Evolutionary conservation across 2,329 filamentous ascomycete genomes (phyloP), one percentile per base, ranked within the genome.

Genomic region (Fusarium sp.): DNA sequence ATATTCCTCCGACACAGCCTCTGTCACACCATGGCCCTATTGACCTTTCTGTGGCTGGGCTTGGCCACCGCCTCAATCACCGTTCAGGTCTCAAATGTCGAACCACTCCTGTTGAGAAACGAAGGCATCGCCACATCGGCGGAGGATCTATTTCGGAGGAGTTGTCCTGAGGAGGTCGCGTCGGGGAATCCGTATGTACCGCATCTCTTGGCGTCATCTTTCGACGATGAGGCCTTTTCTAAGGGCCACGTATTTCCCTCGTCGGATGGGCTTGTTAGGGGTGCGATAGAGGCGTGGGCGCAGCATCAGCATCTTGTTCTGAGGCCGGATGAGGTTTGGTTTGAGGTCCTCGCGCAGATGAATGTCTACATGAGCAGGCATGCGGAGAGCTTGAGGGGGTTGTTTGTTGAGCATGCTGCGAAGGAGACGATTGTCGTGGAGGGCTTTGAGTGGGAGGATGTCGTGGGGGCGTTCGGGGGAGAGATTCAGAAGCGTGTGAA

Each of bases 251-350:
- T 77, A 6, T 78, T 71, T 23, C 69, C 77, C 2, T 78, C 76
- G 2, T 79, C 77, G 0, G 76, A 72, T 58, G 81, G 82, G 25
- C 79, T 86, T 64, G 76, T 85, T 20, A 77, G 81, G 19, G 79
- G 81, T 17, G 80, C 80, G 6, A 75, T 85, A 41, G 76, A 82
- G 32, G 83, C 84, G 1, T 86, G 85, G 79, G 82, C 79, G 27
- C 73, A 81, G 48, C 83, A 86, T 56, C 81, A 84, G 58, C 80
- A 85, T 66, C 76, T 87, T 2, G 76, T 79, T 1, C 74, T 87
- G 15, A 80, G 84, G 1, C 84, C 85, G 0, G 84, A 87, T 37
- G 84, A 86, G 52, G 75, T 87, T 30, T 87, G 85, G 85, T 82
- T 87, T 65, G 80, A 85, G 49, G 83, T 87, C 52, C 76, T 87